Base-by-base conservation (phyloP, 768 basidiomycete species). In the Amanita inopinata region DNA sequence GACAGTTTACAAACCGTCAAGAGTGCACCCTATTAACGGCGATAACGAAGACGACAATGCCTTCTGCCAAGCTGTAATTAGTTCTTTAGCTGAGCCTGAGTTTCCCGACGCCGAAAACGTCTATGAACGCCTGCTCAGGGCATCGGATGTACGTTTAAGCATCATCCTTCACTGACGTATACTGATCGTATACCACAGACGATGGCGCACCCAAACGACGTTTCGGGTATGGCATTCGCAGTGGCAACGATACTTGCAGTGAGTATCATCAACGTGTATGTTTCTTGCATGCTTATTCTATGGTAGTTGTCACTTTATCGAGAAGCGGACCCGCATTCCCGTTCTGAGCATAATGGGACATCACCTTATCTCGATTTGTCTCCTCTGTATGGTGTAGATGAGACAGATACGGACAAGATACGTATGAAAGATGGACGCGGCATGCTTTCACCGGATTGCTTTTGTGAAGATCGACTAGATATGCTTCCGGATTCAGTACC, bases 361-460 rank as follows among this genome's bases (percentile, higher is more conserved):
- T 43, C 49, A 4, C 49, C 54, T 30, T 48, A 45, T 18, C 47
- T 56, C 11, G 55, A 56, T 28, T 40, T 56, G 18, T 47, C 49
- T 12, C 51, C 55, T 23, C 44, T 56, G 15, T 56, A 56, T 27
- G 55, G 55, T 15, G 31, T 27, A 10, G 47, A 40, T 25, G 43
- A 49, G 7, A 22, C 11, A 12, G 54, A 56, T 31, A 32, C 38
- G 4, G 39, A 50, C 27, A 24, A 27, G 33, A 41, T 56, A 33
- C 51, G 55, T 7, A 31, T 35, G n/a, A 54, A 53, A 38, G 53
- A 56, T 17, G 55, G 55, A 1, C 30, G 45, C 23, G 55, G 55
- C 11, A 53, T 49, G 49, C 45, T 56, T 14, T 46, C 48, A 25
- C 55, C 55, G 0, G 55, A 56, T 40, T 52, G 51, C 28, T 56